Conservation (phyloP, 495 filamentous ascomycete genomes). For the Xanthoparmelia taractica region DNA sequence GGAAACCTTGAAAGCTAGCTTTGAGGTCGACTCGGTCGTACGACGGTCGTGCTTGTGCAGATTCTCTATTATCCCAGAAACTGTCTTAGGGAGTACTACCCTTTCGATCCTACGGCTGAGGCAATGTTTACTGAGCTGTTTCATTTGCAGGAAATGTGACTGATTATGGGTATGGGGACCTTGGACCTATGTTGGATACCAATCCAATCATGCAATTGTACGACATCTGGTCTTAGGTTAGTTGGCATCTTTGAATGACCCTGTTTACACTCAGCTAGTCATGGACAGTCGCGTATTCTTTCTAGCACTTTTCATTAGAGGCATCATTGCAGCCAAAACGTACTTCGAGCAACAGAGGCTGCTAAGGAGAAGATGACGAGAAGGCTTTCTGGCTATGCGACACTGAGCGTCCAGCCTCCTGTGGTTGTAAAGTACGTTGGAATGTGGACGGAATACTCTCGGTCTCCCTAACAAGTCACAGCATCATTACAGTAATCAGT, state of each 20-base stretch:
- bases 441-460: not conserved
- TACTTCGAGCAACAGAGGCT: not conserved
- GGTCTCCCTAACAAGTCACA: not conserved
- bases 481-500: too few relatives aligned
- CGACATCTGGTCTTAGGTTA: not conserved
- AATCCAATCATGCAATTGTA: too few relatives aligned
- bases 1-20: not conserved
- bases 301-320: not conserved
- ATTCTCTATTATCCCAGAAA: too few relatives aligned
- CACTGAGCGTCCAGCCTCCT: not conserved
- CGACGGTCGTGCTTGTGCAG: not conserved
- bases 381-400: not conserved
- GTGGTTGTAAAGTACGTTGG: not conserved
- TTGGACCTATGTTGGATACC: too few relatives aligned
- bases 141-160: too few relatives aligned
- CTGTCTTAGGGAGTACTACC: too few relatives aligned
- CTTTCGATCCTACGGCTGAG: too few relatives aligned
- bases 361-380: not conserved
- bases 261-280: not conserved
- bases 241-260: not conserved
- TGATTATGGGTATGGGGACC: too few relatives aligned
- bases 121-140: too few relatives aligned
- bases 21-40: not conserved
- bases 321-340: not conserved
- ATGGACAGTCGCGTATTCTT: not conserved